Base-by-base conservation (phyloP, 2,329 filamentous ascomycete species). In the Elsinoe perseae region DNA sequence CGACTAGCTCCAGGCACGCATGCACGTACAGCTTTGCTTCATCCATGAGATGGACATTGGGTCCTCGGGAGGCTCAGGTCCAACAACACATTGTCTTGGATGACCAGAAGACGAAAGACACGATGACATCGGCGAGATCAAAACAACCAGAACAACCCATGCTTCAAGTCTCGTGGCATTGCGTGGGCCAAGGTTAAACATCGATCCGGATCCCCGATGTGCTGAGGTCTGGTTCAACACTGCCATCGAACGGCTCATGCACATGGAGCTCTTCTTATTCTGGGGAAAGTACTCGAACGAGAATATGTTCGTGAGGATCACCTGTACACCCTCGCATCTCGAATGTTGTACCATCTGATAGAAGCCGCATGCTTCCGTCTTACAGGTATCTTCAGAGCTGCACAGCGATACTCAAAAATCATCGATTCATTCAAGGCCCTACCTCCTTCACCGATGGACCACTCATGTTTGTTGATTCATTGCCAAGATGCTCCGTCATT, bases 121-220 rank as follows among this genome's bases (percentile, higher is more conserved):
- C 21, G 16, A 52, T 21, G 48, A 36, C 20, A 52, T 52, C 25
- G 28, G n/a, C 21, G 28, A 25, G 16, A 9, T 18, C 32, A 18
- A 52, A 38, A 52, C 48, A 38, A 52, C 48, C 48, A 52, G 14
- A 38, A 7, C 44, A 7, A 34, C 25, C 27, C 48, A 28, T 32
- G 25, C 21, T 25, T 7, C 9, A 16, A 36, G 28, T 52, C 48
- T 52, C 48, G 48, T 52, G 48, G 48, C 48, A 52, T 52, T 52
- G 48, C 48, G 48, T 52, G 30, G 48, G 48, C 48, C 48, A 52
- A 52, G 48, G 48, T 27, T 16, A 38, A 20, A 21, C 30, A 34
- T 52, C 48, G 48, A 52, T 52, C 48, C 48, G 48, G 28, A 38
- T 52, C 28, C 48, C 48, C 48, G 30, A 52, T 52, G 48, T 23